Percentiles rank a stretch among this genome's conserved stretches.
phyloP scores from a whole-genome alignment of 179 eudicot genomes.

The Beta lomatogona region DNA sequence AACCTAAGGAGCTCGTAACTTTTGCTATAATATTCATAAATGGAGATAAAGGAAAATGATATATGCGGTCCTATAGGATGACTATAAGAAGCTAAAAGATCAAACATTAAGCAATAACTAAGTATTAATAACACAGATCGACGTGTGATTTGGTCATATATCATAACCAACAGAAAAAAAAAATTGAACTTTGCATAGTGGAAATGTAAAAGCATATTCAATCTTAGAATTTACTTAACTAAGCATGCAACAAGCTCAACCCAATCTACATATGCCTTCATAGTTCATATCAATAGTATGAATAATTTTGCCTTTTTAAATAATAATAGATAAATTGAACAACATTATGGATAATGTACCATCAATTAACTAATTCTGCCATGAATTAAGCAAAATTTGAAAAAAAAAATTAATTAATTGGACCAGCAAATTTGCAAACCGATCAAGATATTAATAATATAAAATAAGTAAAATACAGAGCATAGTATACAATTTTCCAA shows the following conservation, averaged over 20 bases:
- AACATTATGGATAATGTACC: background rate
- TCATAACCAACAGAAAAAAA: background rate
- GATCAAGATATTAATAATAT: background rate
- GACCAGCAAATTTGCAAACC: background rate
- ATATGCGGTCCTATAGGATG: too few species aligned
- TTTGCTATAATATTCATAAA: background rate
- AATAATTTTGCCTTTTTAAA: too few species aligned
- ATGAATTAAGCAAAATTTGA: background rate
- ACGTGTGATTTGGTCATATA: too few species aligned
- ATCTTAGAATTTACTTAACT: background rate
- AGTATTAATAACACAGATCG: too few species aligned
- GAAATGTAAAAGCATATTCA: background rate
- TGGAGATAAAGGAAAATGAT: too few species aligned
- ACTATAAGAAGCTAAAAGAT: too few species aligned
- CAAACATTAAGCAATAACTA: too few species aligned
- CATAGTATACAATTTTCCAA: too few species aligned
- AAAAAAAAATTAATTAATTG: background rate
- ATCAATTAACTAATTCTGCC: background rate
- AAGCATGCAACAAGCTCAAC: constrained; percentile 10
- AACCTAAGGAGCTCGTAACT: background rate
- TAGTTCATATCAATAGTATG: too few species aligned
- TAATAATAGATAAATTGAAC: too few species aligned
- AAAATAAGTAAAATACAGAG: background rate
- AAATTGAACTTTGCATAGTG: background rate
- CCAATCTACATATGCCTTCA: background rate